These are phyloP conservation scores for Takashimella koratensis DNA, from an alignment of 1,284 basidiomycete species.

Conservation along the genomic window DNA sequence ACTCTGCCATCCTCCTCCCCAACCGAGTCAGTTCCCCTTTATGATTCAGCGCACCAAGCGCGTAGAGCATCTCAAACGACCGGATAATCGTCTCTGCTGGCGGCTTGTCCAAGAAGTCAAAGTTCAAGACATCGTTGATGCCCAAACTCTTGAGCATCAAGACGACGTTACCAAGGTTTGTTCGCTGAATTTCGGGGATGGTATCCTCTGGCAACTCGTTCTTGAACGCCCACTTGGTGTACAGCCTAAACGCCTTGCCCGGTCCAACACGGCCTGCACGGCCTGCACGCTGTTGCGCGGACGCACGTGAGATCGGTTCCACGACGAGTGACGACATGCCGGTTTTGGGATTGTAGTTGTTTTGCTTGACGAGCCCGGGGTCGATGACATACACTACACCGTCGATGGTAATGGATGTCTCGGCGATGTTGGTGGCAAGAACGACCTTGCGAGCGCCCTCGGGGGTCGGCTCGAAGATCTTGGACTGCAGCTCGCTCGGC, in stretches of 20 bases:
- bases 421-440: constrained; percentile 96
- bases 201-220: constrained; percentile 62
- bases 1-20: constrained; percentile 96
- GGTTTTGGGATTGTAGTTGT: constrained; percentile 92
- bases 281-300: constrained; percentile 94
- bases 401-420: constrained; percentile 96
- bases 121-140: constrained; percentile 61
- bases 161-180: constrained; percentile 53
- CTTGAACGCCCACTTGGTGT: constrained; percentile 62
- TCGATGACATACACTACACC: constrained; percentile 98
- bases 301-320: constrained; percentile 92
- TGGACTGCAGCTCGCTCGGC: constrained; percentile 97
- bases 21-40: constrained; percentile 93
- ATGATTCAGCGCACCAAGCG: constrained; percentile 93
- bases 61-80: constrained; percentile 89
- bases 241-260: constrained; percentile 90
- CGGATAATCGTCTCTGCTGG: constrained; percentile 98
- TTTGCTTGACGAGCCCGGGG: constrained; percentile 96
- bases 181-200: constrained; percentile 57
- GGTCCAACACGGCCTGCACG: constrained; percentile 96
- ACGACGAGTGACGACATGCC: constrained; percentile 94
- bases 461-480: constrained; percentile 98
- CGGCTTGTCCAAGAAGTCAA: constrained; percentile 62
- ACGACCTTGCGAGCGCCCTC: constrained; percentile 95
- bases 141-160: constrained; percentile 61